These are phyloP conservation scores for Gynochthodes officinalis DNA, from an alignment of 257 asterid species.

Conservation along the genomic window DNA sequence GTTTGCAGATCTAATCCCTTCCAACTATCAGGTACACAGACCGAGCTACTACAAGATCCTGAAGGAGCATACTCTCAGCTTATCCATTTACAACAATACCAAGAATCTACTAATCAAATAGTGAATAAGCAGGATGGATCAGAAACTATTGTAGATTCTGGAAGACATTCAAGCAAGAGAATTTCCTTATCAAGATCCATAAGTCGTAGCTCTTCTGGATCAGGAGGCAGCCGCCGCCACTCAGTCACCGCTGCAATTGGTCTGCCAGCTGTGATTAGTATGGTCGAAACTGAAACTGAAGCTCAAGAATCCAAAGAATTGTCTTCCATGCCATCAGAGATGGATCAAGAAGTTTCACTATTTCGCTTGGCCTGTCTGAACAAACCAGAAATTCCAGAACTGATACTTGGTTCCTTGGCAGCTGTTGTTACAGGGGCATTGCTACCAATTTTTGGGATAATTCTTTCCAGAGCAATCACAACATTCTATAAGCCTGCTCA, in stretches of 20 bases:
- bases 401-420: slow-evolving; percentile 50
- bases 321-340: slow-evolving; percentile 9
- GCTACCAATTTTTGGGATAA: slow-evolving; percentile 49
- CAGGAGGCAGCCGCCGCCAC: slow-evolving; percentile 22
- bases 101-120: slow-evolving; percentile 1
- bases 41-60: slow-evolving; percentile 38
- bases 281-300: not conserved
- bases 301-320: slow-evolving; percentile 8
- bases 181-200: slow-evolving; percentile 21
- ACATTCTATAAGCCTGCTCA: slow-evolving; percentile 48
- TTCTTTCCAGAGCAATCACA: slow-evolving; percentile 38
- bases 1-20: not conserved
- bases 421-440: slow-evolving; percentile 46
- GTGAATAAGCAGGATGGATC: slow-evolving; percentile 10
- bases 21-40: slow-evolving; percentile 39
- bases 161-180: slow-evolving; percentile 19
- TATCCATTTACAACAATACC: slow-evolving; percentile 40
- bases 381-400: slow-evolving; percentile 39
- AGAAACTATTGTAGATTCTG: slow-evolving; percentile 23
- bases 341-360: slow-evolving; percentile 22
- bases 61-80: slow-evolving; percentile 50
- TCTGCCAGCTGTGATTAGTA: not conserved
- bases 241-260: slow-evolving; percentile 20
- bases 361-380: slow-evolving; percentile 46
- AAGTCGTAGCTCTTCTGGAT: slow-evolving; percentile 27